A percentile compares a stretch with the other conserved stretches of the same genome.
These are phyloP conservation scores for Mimosa pudica DNA, from an alignment of 306 rosid species.

Conservation along the genomic window DNA sequence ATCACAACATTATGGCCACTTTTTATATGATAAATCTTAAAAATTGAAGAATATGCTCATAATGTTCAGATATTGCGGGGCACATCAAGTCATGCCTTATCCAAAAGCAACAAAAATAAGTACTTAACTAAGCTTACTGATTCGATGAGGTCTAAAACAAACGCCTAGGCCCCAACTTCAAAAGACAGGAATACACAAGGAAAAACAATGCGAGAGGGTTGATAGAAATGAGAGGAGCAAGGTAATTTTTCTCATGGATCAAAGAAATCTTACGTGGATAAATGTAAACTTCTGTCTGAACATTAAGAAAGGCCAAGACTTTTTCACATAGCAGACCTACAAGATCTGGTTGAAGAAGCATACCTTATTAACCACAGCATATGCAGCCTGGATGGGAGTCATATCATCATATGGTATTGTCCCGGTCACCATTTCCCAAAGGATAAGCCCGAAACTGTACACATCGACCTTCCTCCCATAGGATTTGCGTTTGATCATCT, in stretches of 20 bases:
- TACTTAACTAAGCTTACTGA: background rate
- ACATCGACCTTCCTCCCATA: constrained; percentile 89
- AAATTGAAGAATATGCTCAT: background rate
- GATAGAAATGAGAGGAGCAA: background rate
- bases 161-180: constrained; percentile 16
- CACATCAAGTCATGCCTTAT: constrained; percentile 21
- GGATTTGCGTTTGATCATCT: constrained; percentile 88
- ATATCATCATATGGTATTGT: constrained; percentile 83
- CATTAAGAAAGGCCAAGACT: constrained; percentile 5
- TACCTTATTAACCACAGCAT: constrained; percentile 94
- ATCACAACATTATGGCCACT: background rate
- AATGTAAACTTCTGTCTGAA: background rate
- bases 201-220: background rate
- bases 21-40: background rate
- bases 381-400: constrained; percentile 98
- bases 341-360: constrained; percentile 17
- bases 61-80: constrained; percentile 1
- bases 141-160: constrained; percentile 6
- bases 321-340: constrained; percentile 4
- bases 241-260: background rate
- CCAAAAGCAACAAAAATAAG: constrained; percentile 1
- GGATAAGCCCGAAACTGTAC: constrained; percentile 85
- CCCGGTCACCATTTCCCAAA: constrained; percentile 95
- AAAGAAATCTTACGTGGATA: constrained; percentile 1
- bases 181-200: background rate